Evolutionary conservation across 169 alveolate species (phyloP).

Genomic region (Eimeria sp.): DNA sequence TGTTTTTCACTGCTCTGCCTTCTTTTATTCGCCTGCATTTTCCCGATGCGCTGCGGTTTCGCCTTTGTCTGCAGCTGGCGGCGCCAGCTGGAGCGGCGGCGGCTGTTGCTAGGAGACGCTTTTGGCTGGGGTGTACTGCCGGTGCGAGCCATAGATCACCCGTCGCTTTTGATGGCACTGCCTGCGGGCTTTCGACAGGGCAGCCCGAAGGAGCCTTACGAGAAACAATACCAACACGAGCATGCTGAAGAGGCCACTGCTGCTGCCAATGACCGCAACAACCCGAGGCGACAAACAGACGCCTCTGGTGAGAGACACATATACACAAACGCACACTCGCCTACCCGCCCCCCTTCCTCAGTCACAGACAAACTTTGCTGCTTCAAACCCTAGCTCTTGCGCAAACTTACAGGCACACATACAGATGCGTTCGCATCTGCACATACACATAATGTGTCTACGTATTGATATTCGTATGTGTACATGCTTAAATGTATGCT

Average conservation of each 20-base stretch:
- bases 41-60: not conserved
- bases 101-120: slow-evolving; percentile 77
- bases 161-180: slow-evolving; percentile 91
- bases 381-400: not conserved
- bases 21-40: not conserved
- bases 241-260: slow-evolving; percentile 37
- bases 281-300: slow-evolving; percentile 23
- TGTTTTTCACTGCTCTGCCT: not conserved
- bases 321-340: not conserved
- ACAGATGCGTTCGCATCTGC: not conserved
- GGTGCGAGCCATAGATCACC: slow-evolving; percentile 93
- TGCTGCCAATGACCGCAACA: slow-evolving; percentile 2
- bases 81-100: slow-evolving; percentile 44
- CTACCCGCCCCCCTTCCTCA: not conserved
- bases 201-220: slow-evolving; percentile 90
- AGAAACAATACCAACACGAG: slow-evolving; percentile 24
- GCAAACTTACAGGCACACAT: not conserved
- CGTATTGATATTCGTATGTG: too few relatives aligned
- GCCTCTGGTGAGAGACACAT: slow-evolving; percentile 1
- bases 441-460: not conserved
- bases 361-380: not conserved
- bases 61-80: slow-evolving; percentile 42
- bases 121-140: slow-evolving; percentile 96
- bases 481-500: not conserved
- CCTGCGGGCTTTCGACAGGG: slow-evolving; percentile 94